Base-by-base conservation (phyloP, 2,329 filamentous ascomycete genomes). In the Escovopsis weberi region DNA sequence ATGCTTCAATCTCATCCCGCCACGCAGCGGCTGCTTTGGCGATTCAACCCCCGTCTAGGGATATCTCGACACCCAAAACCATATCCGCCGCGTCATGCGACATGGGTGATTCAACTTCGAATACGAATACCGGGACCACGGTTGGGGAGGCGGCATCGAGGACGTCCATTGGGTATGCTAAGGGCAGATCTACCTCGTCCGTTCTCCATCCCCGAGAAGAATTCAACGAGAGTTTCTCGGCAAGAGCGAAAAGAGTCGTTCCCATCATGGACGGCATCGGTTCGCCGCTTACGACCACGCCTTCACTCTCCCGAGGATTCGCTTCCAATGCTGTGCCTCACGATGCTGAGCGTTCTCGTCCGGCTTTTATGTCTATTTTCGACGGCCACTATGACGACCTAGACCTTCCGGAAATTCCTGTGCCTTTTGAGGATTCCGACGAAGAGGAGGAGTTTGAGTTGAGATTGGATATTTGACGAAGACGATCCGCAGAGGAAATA, bases 141-240 rank as follows among this genome's bases (percentile, higher is more conserved):
- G 8, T 73, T 10, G 80, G 82, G 1, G 70, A 75, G 19, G 75
- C 74, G 6, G 78, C 78, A 6, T 94, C 87, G 2, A 77, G 80
- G 48, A 88, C 78, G 43, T 94, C 87, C 0, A 72, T 94, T 36
- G 88, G 88, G 12, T 94, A 94, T 57, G 84, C 75, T 43, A 85
- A 82, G 58, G 87, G 88, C 32, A 75, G 85, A 32, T 66, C 66
- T 4, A 66, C 70, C 4, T 70, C 67, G 2, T 67, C 68, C 0
- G 59, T 70, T 36, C 54, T 73, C 28, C 63, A 63, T 12, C 53
- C 47, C 26, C 51, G 51, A 9, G 48, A 45, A 37, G 28, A 41
- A 39, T 44, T 38, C 9, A 33, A 8, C 6, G 42, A 45, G 3
- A 23, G 18, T n/a, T 41, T 19, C 12, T 26, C 40, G 26, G 8